phyloP scores from a whole-genome alignment of 2,329 filamentous ascomycete species.

The Polytolypa hystricis region DNA sequence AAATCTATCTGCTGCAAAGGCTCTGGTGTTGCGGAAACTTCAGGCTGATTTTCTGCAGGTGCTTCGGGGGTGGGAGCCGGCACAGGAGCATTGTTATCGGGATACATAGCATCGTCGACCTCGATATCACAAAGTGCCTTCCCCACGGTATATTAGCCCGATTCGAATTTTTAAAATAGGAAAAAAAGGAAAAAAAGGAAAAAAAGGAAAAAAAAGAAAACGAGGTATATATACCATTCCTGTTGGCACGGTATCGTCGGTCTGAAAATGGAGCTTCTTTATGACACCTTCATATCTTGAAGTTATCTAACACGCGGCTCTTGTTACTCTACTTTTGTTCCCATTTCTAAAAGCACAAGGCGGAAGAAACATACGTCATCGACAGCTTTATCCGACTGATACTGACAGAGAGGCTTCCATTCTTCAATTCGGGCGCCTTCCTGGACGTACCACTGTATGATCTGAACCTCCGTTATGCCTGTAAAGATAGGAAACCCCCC shows the following conservation, averaged over 20 bases:
- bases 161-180: neutral
- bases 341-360: neutral
- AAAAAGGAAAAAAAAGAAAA: neutral
- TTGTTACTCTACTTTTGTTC: slow-evolving; percentile 1
- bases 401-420: slow-evolving; percentile 95
- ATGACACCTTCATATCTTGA: slow-evolving; percentile 91
- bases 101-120: slow-evolving; percentile 64
- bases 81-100: slow-evolving; percentile 39
- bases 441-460: slow-evolving; percentile 99
- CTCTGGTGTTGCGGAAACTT: slow-evolving; percentile 6
- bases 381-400: slow-evolving; percentile 91
- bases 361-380: slow-evolving; percentile 38
- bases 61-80: slow-evolving; percentile 18
- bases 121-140: slow-evolving; percentile 90
- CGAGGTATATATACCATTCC: slow-evolving; percentile 47
- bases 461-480: slow-evolving; percentile 97
- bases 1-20: slow-evolving; percentile 12
- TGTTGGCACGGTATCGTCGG: slow-evolving; percentile 91
- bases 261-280: slow-evolving; percentile 90
- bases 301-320: slow-evolving; percentile 69
- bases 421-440: slow-evolving; percentile 92
- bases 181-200: no score
- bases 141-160: neutral
- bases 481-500: neutral
- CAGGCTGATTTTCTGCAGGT: slow-evolving; percentile 10